Percentiles rank a stretch among this genome's conserved stretches.
These are phyloP conservation scores for Acanthamoeba lenticulata DNA, from an alignment of 208 protist species.

Conservation along the genomic window DNA sequence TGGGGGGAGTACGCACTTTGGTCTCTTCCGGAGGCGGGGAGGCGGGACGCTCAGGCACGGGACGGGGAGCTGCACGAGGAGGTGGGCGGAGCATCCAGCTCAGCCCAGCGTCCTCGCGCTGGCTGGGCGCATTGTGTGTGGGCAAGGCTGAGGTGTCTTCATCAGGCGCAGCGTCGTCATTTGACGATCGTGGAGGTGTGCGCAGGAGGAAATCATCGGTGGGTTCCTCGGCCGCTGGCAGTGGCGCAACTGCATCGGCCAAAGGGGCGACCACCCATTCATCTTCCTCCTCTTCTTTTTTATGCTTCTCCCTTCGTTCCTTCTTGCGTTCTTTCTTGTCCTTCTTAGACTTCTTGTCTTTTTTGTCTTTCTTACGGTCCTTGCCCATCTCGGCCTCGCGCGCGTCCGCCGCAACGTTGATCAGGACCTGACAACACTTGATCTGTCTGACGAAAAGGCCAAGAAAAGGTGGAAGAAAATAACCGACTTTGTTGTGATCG, in stretches of 20 bases:
- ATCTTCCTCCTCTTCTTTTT: constrained; percentile 14
- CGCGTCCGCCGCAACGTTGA: background rate
- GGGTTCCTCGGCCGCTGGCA: background rate
- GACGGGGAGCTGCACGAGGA: background rate
- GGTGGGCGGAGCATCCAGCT: background rate
- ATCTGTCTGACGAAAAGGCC: background rate
- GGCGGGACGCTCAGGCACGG: background rate
- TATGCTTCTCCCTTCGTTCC: background rate
- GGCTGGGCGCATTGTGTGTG: background rate
- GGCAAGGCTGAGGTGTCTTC: background rate
- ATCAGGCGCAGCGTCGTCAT: background rate
- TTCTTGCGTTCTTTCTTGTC: background rate
- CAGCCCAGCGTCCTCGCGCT: background rate
- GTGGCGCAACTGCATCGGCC: background rate
- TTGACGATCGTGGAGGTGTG: background rate
- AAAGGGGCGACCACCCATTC: background rate
- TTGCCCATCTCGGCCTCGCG: background rate
- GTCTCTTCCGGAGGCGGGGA: background rate
- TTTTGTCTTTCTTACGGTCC: constrained; percentile 18
- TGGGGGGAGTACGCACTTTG: background rate
- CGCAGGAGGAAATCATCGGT: background rate
- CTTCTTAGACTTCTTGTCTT: background rate
- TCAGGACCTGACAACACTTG: background rate
- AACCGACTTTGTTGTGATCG: background rate
- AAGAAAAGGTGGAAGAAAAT: background rate